These are phyloP conservation scores for Gossypium thurberi DNA, from an alignment of 345 rosid species.

Conservation along the genomic window DNA sequence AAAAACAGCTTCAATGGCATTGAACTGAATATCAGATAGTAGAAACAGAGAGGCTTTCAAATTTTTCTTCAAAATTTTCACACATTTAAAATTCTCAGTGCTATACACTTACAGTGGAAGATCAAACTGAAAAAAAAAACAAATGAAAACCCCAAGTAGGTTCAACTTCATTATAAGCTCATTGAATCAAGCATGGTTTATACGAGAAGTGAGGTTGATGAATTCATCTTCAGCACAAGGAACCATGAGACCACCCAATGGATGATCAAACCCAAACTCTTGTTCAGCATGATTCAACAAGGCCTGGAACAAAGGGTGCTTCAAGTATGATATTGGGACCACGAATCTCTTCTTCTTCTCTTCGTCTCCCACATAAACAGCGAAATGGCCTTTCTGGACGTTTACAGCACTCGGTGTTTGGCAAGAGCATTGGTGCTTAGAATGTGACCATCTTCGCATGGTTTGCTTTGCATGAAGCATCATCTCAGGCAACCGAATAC, in stretches of 20 bases:
- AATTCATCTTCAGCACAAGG: constrained; percentile 51
- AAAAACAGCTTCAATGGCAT: not conserved
- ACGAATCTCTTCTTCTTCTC: constrained; percentile 31
- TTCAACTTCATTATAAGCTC: not conserved
- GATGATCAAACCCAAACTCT: constrained; percentile 47
- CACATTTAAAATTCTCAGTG: too few relatives aligned
- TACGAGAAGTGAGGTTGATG: constrained; percentile 19
- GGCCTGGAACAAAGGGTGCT: constrained; percentile 39
- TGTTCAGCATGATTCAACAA: constrained; percentile 42
- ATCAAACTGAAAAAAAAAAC: too few relatives aligned
- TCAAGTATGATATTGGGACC: constrained; percentile 40
- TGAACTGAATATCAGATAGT: not conserved
- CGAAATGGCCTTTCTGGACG: constrained; percentile 41
- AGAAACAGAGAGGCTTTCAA: not conserved
- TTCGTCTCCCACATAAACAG: constrained; percentile 50
- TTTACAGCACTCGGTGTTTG: not conserved
- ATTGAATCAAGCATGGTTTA: not conserved
- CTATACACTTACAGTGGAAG: too few relatives aligned
- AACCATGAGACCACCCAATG: constrained; percentile 46
- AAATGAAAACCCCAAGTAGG: not conserved
- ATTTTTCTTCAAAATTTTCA: not conserved
- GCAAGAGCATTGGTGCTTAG: not conserved
- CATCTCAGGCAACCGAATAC: not conserved
- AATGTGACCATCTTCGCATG: not conserved
- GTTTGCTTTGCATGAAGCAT: constrained; percentile 7